Evolutionary conservation across 805 yeast genomes (phyloP).

Genomic region (Candida berthetii): DNA sequence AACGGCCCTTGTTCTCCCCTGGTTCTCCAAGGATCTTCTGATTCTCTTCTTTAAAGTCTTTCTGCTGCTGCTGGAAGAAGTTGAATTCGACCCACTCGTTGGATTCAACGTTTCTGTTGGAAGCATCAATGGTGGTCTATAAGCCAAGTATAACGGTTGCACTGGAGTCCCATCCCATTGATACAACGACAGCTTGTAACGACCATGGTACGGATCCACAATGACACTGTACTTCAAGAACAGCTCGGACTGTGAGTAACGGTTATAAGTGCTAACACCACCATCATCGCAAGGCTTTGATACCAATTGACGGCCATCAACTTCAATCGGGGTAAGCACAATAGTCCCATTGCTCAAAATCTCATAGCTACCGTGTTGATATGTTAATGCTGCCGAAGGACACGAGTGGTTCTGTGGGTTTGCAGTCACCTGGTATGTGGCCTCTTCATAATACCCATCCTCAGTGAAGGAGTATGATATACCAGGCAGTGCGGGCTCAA

Average conservation of each 20-base stretch:
- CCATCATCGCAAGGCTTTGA: slow-evolving; percentile 78
- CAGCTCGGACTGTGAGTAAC: slow-evolving; percentile 65
- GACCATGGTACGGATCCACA: slow-evolving; percentile 79
- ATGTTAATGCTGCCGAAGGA: slow-evolving; percentile 75
- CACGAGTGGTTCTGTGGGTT: slow-evolving; percentile 74
- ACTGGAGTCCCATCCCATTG: slow-evolving; percentile 73
- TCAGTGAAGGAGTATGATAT: slow-evolving; percentile 86
- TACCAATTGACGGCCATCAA: slow-evolving; percentile 89
- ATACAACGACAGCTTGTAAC: slow-evolving; percentile 66
- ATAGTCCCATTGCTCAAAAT: slow-evolving; percentile 61
- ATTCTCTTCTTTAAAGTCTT: slow-evolving; percentile 37
- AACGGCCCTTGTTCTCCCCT: slow-evolving; percentile 70
- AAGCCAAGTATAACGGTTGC: slow-evolving; percentile 89
- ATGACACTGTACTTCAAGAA: slow-evolving; percentile 52
- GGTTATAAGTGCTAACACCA: slow-evolving; percentile 55
- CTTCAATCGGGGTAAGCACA: slow-evolving; percentile 63
- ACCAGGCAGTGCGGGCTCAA: slow-evolving; percentile 96
- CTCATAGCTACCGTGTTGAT: slow-evolving; percentile 84
- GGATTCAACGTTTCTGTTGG: slow-evolving; percentile 93
- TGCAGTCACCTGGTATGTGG: slow-evolving; percentile 71
- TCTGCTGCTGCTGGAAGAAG: slow-evolving; percentile 23
- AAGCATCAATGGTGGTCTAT: slow-evolving; percentile 92
- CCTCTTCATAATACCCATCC: slow-evolving; percentile 90
- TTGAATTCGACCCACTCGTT: slow-evolving; percentile 33
- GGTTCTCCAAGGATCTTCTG: slow-evolving; percentile 74